Percentiles rank a stretch among this genome's conserved stretches.
phyloP scores from a whole-genome alignment of 176 grass and related monocot species.

The Cymbopogon citratus region DNA sequence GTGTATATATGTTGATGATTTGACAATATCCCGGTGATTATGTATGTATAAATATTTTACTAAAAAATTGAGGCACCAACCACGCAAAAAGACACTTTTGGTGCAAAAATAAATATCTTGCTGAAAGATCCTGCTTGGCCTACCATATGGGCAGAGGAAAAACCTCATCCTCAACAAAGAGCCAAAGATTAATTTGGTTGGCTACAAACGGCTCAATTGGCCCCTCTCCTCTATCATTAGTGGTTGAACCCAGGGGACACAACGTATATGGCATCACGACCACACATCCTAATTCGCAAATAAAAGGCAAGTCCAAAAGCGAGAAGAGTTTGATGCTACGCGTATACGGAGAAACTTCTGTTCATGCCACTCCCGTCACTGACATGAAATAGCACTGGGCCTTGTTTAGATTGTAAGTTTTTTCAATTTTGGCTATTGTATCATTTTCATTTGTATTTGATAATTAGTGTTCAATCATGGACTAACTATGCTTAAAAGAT shows the following conservation, averaged over 20 bases:
- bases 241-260: slow-evolving; percentile 43
- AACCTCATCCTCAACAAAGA: slow-evolving; percentile 37
- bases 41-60: background rate
- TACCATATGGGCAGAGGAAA: background rate
- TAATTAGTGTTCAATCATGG: too few relatives aligned
- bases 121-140: background rate
- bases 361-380: background rate
- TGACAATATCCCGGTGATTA: background rate
- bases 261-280: slow-evolving; percentile 34
- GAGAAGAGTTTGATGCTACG: background rate
- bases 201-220: slow-evolving; percentile 30
- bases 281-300: slow-evolving; percentile 25
- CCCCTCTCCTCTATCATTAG: slow-evolving; percentile 41
- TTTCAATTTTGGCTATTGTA: too few relatives aligned
- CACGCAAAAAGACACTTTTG: slow-evolving; percentile 8
- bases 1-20: background rate
- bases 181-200: slow-evolving; percentile 36
- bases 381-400: background rate
- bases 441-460: too few relatives aligned
- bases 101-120: slow-evolving; percentile 27
- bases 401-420: too few relatives aligned
- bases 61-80: background rate
- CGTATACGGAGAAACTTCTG: background rate
- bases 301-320: background rate
- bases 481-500: too few relatives aligned